Evolutionary conservation across 164 flowering plant species (phyloP).

Genomic region (Pachysandra terminalis): DNA sequence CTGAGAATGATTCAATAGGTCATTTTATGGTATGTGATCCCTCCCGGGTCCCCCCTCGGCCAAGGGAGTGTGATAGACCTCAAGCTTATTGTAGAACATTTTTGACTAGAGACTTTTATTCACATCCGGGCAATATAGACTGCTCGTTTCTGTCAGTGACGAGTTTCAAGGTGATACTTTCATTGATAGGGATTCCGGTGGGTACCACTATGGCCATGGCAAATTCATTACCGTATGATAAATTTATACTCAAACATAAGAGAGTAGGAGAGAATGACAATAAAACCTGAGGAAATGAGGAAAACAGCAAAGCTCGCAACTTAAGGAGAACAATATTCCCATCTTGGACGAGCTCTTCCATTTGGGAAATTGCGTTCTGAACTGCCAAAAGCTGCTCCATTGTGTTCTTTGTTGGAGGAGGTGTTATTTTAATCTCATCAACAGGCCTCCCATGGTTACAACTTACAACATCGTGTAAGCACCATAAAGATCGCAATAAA

Average conservation of each 20-base stretch:
- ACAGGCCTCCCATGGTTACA: slow-evolving; percentile 50
- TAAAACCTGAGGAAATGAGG: slow-evolving; percentile 87
- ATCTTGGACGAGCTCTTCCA: slow-evolving; percentile 75
- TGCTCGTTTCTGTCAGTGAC: background rate
- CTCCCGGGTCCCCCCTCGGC: too few relatives aligned
- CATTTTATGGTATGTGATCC: background rate
- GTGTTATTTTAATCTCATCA: slow-evolving; percentile 59
- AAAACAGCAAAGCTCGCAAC: slow-evolving; percentile 62
- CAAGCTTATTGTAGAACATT: background rate
- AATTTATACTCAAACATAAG: background rate
- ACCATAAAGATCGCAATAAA: slow-evolving; percentile 58
- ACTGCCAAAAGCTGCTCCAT: slow-evolving; percentile 96
- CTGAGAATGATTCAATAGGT: background rate
- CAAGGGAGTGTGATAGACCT: background rate
- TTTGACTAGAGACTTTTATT: background rate
- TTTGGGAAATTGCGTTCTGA: slow-evolving; percentile 74
- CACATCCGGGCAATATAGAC: background rate
- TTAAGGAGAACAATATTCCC: slow-evolving; percentile 82
- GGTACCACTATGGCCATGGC: background rate
- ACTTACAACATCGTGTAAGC: slow-evolving; percentile 46
- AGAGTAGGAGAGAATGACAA: background rate
- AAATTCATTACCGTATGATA: background rate
- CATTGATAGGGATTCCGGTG: background rate
- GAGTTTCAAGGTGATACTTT: background rate
- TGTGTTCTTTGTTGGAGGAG: slow-evolving; percentile 78